These are phyloP conservation scores for Pseudozyma tsukubaensis DNA, from an alignment of 1,284 basidiomycete genomes.

Conservation along the genomic window DNA sequence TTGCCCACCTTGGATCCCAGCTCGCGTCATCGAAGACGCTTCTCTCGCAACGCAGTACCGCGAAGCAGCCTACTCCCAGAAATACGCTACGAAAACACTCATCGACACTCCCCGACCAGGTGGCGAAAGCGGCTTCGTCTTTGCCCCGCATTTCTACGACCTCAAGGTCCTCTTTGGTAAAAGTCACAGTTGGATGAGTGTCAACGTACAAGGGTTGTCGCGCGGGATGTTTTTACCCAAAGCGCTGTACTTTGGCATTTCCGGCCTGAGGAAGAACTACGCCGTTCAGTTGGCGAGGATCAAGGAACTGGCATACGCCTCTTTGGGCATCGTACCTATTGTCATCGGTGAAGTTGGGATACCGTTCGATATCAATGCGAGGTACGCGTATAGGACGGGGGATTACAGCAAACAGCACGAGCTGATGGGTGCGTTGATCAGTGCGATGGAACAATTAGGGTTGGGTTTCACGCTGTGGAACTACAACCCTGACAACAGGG, in stretches of 20 bases:
- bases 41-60: slow-evolving; percentile 16
- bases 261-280: slow-evolving; percentile 57
- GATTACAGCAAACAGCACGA: slow-evolving; percentile 74
- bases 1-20: slow-evolving; percentile 59
- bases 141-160: slow-evolving; percentile 67
- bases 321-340: slow-evolving; percentile 58
- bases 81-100: slow-evolving; percentile 42
- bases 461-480: slow-evolving; percentile 78
- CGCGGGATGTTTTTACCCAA: slow-evolving; percentile 59
- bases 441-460: slow-evolving; percentile 64
- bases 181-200: slow-evolving; percentile 53
- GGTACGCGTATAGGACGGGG: slow-evolving; percentile 70
- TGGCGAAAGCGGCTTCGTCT: slow-evolving; percentile 48
- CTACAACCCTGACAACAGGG: slow-evolving; percentile 89
- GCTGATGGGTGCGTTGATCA: slow-evolving; percentile 68
- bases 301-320: slow-evolving; percentile 31
- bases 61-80: slow-evolving; percentile 33
- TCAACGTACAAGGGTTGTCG: slow-evolving; percentile 66
- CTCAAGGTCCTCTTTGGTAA: slow-evolving; percentile 67
- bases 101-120: slow-evolving; percentile 53
- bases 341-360: slow-evolving; percentile 66
- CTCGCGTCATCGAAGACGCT: slow-evolving; percentile 19
- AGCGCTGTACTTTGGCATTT: slow-evolving; percentile 61
- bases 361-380: slow-evolving; percentile 64
- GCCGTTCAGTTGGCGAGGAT: slow-evolving; percentile 49